Base-by-base conservation (phyloP, 371 early-diverging fungal species). In the Sanchytrium tribonematis region DNA sequence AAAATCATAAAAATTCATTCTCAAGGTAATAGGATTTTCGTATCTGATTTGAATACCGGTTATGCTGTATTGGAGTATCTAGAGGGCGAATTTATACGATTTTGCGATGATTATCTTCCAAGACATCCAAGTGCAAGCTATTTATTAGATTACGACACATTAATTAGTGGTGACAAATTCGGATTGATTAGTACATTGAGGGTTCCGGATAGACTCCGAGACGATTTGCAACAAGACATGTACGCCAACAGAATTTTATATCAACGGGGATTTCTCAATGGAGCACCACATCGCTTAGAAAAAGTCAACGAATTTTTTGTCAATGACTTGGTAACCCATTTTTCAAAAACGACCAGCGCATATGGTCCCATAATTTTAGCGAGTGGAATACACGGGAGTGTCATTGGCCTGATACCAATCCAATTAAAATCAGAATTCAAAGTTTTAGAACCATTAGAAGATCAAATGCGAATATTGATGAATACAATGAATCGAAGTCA, bases 91-190 rank as follows among this genome's bases (percentile, higher is more conserved):
- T 83, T 97, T 74, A 82, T 83, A 2, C 80, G 90, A 0, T 87
- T 92, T 80, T 92, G 93, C 29, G 95, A 94, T 74, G 98, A 97
- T 76, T 82, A 88, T n/a, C 74, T 83, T n/a, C 88, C 89, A 65
- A 84, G 94, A 66, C 91, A 86, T 85, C 82, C 86, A 69, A 89
- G 93, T 28, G 77, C 83, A 31, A 78, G 86, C 1, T 72, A 80
- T 2, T 84, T 88, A 84, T 73, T 93, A 27, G 96, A 94, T 75
- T 91, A 90, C 72, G 89, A 94, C 72, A 95, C 98, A 1, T 82
- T 91, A 0, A 90, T 84, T 0, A 88, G 84, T 29, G 93, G 88
- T 16, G 98, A 97, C 81, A 92, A 93, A 77, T 96, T 96, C 80
- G 98, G 98, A 30, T 91, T 90, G 71, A 77, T 97, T 31, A 85